Evolutionary conservation across 1,284 basidiomycete species (phyloP).

Genomic region (Melampsora abietis-canadensis): DNA sequence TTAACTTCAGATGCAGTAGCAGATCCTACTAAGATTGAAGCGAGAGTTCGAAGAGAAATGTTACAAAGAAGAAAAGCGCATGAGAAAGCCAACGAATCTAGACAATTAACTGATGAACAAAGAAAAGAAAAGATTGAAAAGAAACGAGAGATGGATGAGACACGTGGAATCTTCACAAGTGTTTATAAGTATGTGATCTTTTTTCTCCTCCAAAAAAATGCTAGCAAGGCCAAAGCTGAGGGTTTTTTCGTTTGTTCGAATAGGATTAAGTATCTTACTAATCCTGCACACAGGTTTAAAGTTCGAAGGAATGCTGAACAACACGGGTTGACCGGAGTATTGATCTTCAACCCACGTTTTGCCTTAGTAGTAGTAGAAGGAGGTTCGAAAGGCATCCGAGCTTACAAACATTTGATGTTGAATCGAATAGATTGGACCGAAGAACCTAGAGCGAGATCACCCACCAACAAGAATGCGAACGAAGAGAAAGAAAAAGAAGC

Average conservation of each 20-base stretch:
- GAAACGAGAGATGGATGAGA: conserved; percentile 79
- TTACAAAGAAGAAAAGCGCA: conserved; percentile 81
- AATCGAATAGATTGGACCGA: conserved; percentile 92
- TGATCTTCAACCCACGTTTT: conserved; percentile 83
- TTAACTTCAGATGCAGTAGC: conserved; percentile 92
- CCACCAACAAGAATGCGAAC: conserved; percentile 56
- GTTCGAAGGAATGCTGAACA: conserved; percentile 94
- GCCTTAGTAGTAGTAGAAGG: conserved; percentile 92
- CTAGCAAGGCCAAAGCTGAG: not conserved
- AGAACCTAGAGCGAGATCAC: conserved; percentile 72
- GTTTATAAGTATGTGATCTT: conserved; percentile 70
- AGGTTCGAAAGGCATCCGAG: conserved; percentile 74
- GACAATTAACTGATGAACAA: conserved; percentile 87
- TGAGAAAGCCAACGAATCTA: conserved; percentile 83
- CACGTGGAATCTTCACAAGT: conserved; percentile 77
- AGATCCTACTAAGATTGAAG: conserved; percentile 93
- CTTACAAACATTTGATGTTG: conserved; percentile 83
- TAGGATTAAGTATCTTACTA: conserved; percentile 81
- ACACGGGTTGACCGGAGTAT: conserved; percentile 77
- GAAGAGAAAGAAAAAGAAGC: conserved; percentile 55
- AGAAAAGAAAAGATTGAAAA: conserved; percentile 76
- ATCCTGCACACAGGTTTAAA: conserved; percentile 92
- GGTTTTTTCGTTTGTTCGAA: conserved; percentile 42
- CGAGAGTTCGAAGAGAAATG: conserved; percentile 86
- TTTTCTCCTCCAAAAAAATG: not conserved